A percentile compares a stretch with the other conserved stretches of the same genome.
Conservation (phyloP, 257 asterid genomes). For the Nicotiana knightiana region DNA sequence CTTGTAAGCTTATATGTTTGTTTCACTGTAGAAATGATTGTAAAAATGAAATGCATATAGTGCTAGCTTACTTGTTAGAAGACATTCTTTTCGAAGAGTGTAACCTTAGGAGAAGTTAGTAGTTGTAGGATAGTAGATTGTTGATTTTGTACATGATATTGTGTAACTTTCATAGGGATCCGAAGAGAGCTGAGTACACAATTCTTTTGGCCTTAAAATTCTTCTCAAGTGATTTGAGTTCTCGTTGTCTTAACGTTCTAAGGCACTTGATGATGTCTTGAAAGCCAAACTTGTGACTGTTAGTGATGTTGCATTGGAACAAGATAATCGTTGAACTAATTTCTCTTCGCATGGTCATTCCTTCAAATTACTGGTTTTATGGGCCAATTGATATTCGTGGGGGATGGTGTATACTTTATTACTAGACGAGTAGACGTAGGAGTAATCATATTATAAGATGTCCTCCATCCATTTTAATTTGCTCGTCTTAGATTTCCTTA, state of each 20-base stretch:
- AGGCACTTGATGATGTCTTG: not conserved
- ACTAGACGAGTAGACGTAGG: no score
- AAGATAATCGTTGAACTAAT: no score
- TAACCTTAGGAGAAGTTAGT: not conserved
- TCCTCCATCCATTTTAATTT: no score
- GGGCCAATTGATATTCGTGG: no score
- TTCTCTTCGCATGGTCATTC: no score
- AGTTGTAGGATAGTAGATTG: not conserved
- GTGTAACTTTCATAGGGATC: constrained; percentile 2
- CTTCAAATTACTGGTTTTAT: no score
- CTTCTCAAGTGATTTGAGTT: not conserved
- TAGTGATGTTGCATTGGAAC: no score
- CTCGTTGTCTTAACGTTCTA: not conserved
- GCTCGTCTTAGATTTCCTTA: no score
- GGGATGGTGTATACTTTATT: no score
- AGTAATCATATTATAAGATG: no score
- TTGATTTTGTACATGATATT: not conserved
- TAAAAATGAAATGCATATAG: not conserved
- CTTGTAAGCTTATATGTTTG: not conserved
- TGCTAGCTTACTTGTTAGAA: not conserved
- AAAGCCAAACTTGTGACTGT: not conserved
- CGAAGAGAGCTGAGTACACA: not conserved
- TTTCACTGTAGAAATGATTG: not conserved
- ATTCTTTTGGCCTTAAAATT: not conserved
- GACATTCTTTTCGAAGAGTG: not conserved